Evolutionary conservation across 1,139 yeast genomes (phyloP).

Genomic region (Chernovozyma sophiae-reginae): DNA sequence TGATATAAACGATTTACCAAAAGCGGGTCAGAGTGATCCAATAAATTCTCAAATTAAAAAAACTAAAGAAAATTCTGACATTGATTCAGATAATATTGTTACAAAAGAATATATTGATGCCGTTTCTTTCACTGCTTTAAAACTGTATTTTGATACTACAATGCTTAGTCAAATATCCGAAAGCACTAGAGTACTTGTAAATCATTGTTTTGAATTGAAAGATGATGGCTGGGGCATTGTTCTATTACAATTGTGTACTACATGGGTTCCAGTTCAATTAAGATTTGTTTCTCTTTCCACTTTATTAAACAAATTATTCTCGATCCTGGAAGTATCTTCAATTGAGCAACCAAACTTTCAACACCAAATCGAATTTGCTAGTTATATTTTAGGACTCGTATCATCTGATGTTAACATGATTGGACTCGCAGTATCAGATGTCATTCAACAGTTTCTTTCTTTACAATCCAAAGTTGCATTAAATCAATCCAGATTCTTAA

Average conservation of each 20-base stretch:
- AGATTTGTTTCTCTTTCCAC: slow-evolving; percentile 64
- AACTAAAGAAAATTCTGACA: slow-evolving; percentile 15
- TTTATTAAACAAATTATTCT: slow-evolving; percentile 30
- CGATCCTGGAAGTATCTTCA: slow-evolving; percentile 12
- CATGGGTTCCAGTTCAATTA: slow-evolving; percentile 85
- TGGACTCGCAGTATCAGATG: slow-evolving; percentile 85
- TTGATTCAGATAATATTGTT: slow-evolving; percentile 25
- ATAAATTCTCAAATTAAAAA: slow-evolving; percentile 11
- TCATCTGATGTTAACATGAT: slow-evolving; percentile 79
- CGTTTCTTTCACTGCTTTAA: slow-evolving; percentile 42
- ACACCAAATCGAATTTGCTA: slow-evolving; percentile 48
- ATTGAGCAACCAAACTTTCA: slow-evolving; percentile 21
- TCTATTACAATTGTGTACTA: slow-evolving; percentile 61
- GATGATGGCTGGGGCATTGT: slow-evolving; percentile 48
- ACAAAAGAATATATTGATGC: slow-evolving; percentile 21
- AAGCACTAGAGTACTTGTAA: slow-evolving; percentile 43
- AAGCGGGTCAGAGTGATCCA: slow-evolving; percentile 20
- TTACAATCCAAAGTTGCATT: slow-evolving; percentile 52
- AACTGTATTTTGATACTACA: slow-evolving; percentile 47
- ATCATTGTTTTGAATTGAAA: slow-evolving; percentile 23
- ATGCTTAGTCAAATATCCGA: slow-evolving; percentile 46
- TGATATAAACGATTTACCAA: slow-evolving; percentile 21
- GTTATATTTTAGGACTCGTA: slow-evolving; percentile 61
- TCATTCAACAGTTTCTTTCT: slow-evolving; percentile 57
- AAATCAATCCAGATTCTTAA: slow-evolving; percentile 18